These are phyloP conservation scores for Waltergamsia citrina DNA, from an alignment of 2,329 filamentous ascomycete species.

Conservation along the genomic window DNA sequence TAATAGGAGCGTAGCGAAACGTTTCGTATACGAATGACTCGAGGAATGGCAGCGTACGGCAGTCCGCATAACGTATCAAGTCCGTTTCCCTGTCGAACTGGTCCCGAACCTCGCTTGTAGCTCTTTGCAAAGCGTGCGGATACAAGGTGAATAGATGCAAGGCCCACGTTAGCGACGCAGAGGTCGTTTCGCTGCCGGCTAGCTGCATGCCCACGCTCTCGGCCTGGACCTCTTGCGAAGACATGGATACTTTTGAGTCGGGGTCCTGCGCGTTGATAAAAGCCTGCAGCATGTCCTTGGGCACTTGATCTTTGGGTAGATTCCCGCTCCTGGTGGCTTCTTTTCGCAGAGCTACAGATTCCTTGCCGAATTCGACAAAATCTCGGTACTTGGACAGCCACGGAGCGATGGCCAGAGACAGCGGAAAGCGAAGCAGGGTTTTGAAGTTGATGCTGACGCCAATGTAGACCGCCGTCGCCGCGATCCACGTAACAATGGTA, in stretches of 20 bases:
- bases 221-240: constrained; percentile 1
- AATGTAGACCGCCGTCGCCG: constrained; percentile 1
- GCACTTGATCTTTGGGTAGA: background rate
- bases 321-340: background rate
- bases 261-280: constrained; percentile 3
- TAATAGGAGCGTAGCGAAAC: constrained; percentile 3
- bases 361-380: background rate
- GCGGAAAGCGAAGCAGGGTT: background rate
- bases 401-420: background rate
- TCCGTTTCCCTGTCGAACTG: constrained; percentile 1
- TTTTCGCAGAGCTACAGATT: background rate
- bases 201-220: constrained; percentile 3
- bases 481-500: constrained; percentile 1
- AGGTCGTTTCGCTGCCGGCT: constrained; percentile 1
- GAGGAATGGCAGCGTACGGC: constrained; percentile 1
- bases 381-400: constrained; percentile 2
- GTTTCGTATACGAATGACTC: constrained; percentile 2
- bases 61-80: constrained; percentile 2
- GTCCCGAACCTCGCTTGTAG: constrained; percentile 1
- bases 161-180: constrained; percentile 6
- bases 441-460: constrained; percentile 4
- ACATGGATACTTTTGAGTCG: constrained; percentile 1
- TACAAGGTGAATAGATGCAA: constrained; percentile 2
- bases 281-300: background rate
- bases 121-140: constrained; percentile 1